A percentile compares a stretch with the other conserved stretches of the same genome.
phyloP scores from a whole-genome alignment of 2,329 filamentous ascomycete genomes.

The Parafenestella ontariensis region DNA sequence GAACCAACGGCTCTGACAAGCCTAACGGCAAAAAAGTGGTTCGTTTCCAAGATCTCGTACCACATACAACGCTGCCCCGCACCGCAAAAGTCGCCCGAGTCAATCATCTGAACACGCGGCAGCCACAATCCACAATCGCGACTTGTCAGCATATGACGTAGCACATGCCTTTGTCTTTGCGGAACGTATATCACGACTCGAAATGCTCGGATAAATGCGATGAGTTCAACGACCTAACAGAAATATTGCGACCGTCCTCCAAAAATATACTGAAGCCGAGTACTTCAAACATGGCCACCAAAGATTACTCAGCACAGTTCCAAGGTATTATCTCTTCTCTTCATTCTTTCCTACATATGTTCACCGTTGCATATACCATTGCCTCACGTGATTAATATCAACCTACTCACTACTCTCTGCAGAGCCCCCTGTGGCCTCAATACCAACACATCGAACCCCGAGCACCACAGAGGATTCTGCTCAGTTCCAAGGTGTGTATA shows the following conservation, averaged over 20 bases:
- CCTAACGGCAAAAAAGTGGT: neutral
- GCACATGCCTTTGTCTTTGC: neutral
- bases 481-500: constrained; percentile 16
- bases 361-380: too few relatives aligned
- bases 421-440: neutral
- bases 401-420: neutral
- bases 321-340: neutral
- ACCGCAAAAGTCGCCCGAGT: neutral
- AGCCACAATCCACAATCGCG: constrained; percentile 3
- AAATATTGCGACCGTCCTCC: neutral
- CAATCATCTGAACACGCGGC: constrained; percentile 15
- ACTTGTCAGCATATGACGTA: constrained; percentile 21
- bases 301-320: neutral
- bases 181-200: neutral
- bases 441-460: neutral
- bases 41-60: neutral
- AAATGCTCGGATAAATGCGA: too few relatives aligned
- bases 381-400: neutral
- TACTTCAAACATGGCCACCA: neutral
- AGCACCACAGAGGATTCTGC: neutral
- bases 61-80: neutral
- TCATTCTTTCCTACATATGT: neutral
- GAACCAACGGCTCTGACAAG: neutral
- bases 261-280: neutral
- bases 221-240: too few relatives aligned